Percentiles rank a stretch among this genome's conserved stretches.
Conservation (phyloP, 1,139 yeast genomes). For the Hyphopichia pseudoburtonii region DNA sequence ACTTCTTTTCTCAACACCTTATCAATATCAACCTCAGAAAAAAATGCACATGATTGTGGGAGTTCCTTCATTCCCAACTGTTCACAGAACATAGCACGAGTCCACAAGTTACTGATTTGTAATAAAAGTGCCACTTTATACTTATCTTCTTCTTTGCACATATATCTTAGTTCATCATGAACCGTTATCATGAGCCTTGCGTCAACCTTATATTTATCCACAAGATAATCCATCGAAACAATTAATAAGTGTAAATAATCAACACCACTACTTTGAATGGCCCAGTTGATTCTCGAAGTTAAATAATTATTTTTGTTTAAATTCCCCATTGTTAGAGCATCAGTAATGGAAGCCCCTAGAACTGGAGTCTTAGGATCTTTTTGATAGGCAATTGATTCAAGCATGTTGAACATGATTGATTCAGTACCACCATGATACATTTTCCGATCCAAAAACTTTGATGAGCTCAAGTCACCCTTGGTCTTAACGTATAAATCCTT, state of each 20-base stretch:
- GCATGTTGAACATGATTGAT: constrained; percentile 82
- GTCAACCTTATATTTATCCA: constrained; percentile 61
- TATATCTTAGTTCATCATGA: constrained; percentile 89
- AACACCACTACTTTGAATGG: constrained; percentile 97
- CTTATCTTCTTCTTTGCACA: constrained; percentile 71
- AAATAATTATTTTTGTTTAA: constrained; percentile 66
- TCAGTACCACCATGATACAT: constrained; percentile 93
- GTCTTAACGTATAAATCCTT: constrained; percentile 71
- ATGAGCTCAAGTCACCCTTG: constrained; percentile 59
- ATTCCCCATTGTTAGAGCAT: constrained; percentile 69
- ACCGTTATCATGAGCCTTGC: constrained; percentile 86
- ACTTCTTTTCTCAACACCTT: constrained; percentile 87
- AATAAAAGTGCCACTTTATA: constrained; percentile 77
- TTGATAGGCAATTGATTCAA: constrained; percentile 85
- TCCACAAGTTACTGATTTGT: constrained; percentile 92
- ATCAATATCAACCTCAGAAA: constrained; percentile 92
- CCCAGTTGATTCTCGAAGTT: constrained; percentile 96
- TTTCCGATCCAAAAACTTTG: constrained; percentile 29
- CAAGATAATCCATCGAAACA: constrained; percentile 84
- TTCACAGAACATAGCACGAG: constrained; percentile 92
- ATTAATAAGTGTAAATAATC: constrained; percentile 87
- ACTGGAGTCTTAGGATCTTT: constrained; percentile 89
- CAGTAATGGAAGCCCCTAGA: constrained; percentile 89
- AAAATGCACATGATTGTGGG: constrained; percentile 95
- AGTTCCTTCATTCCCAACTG: constrained; percentile 86